Conservation (phyloP, 306 rosid genomes). For the Prunus campanulata region DNA sequence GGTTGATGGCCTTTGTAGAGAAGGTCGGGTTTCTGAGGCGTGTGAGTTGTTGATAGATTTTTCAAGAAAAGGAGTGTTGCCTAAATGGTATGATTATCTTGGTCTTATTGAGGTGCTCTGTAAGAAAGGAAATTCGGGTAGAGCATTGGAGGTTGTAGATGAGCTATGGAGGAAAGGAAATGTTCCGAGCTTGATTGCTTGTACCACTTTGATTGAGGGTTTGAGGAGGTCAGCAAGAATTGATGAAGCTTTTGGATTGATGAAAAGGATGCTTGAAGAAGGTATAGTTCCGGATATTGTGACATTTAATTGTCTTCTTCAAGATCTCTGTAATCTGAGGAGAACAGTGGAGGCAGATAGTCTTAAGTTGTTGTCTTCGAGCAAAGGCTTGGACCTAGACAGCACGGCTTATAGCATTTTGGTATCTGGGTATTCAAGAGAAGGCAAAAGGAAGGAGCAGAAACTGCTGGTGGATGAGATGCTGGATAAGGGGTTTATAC, state of each 20-base stretch:
- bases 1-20: slow-evolving; percentile 68
- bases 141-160: slow-evolving; percentile 53
- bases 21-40: slow-evolving; percentile 36
- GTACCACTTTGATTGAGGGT: slow-evolving; percentile 66
- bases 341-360: slow-evolving; percentile 65
- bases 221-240: slow-evolving; percentile 48
- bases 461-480: slow-evolving; percentile 67
- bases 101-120: slow-evolving; percentile 57
- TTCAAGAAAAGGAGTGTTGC: slow-evolving; percentile 52
- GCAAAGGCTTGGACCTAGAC: slow-evolving; percentile 65
- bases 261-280: slow-evolving; percentile 65
- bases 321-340: slow-evolving; percentile 46
- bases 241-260: slow-evolving; percentile 43
- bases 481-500: slow-evolving; percentile 72
- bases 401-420: slow-evolving; percentile 48
- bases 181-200: slow-evolving; percentile 66
- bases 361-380: slow-evolving; percentile 55
- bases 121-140: slow-evolving; percentile 35
- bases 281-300: slow-evolving; percentile 54
- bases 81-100: slow-evolving; percentile 61
- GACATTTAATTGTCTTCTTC: slow-evolving; percentile 70
- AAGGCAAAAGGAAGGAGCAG: slow-evolving; percentile 49
- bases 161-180: slow-evolving; percentile 62
- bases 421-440: slow-evolving; percentile 54
- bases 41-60: slow-evolving; percentile 61